Conservation (phyloP, 805 yeast genomes). For the Starmera quercuum region DNA sequence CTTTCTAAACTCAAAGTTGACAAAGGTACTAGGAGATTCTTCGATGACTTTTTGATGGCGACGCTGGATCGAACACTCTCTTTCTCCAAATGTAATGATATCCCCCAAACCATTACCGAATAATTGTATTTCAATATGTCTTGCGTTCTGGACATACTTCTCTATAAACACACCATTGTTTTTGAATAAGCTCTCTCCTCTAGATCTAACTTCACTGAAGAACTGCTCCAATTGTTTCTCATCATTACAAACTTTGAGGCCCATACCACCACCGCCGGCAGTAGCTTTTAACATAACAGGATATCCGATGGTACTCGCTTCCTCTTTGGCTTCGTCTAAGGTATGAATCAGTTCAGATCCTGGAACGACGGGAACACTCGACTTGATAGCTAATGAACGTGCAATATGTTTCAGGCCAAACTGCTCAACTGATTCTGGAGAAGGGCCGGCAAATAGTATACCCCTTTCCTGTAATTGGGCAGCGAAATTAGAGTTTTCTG, state of each 20-base stretch:
- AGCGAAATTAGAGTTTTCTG: constrained; percentile 15
- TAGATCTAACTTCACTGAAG: constrained; percentile 16
- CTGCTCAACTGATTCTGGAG: constrained; percentile 16
- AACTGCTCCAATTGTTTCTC: constrained; percentile 8
- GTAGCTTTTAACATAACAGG: constrained; percentile 23
- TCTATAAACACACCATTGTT: constrained; percentile 20
- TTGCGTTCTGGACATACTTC: constrained; percentile 18
- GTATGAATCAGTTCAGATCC: constrained; percentile 15
- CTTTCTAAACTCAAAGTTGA: constrained; percentile 10
- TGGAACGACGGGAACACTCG: constrained; percentile 20
- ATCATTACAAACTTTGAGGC: constrained; percentile 16
- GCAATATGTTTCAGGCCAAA: constrained; percentile 24
- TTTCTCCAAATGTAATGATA: constrained; percentile 20
- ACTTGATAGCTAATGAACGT: constrained; percentile 16
- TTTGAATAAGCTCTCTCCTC: constrained; percentile 18
- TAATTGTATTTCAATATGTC: constrained; percentile 22
- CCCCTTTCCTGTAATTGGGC: constrained; percentile 6
- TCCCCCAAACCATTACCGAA: constrained; percentile 23
- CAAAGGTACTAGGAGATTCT: constrained; percentile 22
- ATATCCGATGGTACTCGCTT: constrained; percentile 6
- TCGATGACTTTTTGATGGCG: constrained; percentile 25
- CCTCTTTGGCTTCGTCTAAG: constrained; percentile 3
- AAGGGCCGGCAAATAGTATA: constrained; percentile 21
- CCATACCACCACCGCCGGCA: constrained; percentile 26
- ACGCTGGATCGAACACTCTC: constrained; percentile 24